Base-by-base conservation (phyloP, 169 alveolate genomes). In the Cryptosporidium ubiquitum region DNA sequence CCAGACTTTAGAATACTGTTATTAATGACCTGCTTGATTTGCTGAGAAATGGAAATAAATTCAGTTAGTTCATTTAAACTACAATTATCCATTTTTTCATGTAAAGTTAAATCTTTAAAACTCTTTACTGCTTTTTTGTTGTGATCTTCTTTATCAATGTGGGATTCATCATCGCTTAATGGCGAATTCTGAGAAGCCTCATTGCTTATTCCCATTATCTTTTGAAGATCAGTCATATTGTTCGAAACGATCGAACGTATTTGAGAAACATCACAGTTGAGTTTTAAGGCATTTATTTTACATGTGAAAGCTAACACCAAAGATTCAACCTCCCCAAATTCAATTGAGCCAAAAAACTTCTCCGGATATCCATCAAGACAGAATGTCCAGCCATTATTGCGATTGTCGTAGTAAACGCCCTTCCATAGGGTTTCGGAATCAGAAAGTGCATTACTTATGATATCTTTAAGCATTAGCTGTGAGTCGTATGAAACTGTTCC, bases 401-500 rank as follows among this genome's bases (percentile, higher is more conserved):
- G 73, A 79, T 79, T 79, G 10, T 79, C 89, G 20, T 31, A 79
- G 68, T 35, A 79, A n/a, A 79, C 20, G 3, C 89, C 89, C 23
- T 39, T 58, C 89, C 89, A 79, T 16, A 79, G 7, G 47, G 33
- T 35, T 1, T 79, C 89, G 10, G 89, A 40, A 12, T 79, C 75
- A 39, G 60, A 42, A 14, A 79, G 23, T 0, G 68, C 89, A 37
- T 26, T 58, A 64, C 51, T 33, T 66, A 70, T 70, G 40, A 26
- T 47, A 6, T 70, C 84, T 16, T 47, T 70, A 12, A 42, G 49
- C 31, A 51, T 26, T 12, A 10, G 5, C 44, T 70, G 84, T 10
- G 39, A 12, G 37, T 70, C 84, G 23, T 42, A 29, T 23, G 57
- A 26, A 70, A 37, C 33, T n/a, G 64, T 5, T 26, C 26, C 44